A percentile compares a stretch with the other conserved stretches of the same genome.
These are phyloP conservation scores for Leptomonas seymouri DNA, from an alignment of 208 protist species.

Conservation along the genomic window DNA sequence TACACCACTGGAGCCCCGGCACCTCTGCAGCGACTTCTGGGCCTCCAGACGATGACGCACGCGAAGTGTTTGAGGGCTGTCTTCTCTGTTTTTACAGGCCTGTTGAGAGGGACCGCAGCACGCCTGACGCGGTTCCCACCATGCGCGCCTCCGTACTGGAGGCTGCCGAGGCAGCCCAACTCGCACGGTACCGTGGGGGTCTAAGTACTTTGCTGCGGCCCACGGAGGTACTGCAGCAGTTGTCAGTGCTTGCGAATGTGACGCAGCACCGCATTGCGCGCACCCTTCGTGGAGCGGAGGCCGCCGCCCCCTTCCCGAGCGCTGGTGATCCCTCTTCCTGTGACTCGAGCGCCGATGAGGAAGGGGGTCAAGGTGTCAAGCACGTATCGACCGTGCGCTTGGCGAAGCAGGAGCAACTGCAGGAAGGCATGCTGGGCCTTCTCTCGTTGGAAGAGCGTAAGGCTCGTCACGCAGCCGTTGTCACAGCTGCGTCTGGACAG, in stretches of 20 bases:
- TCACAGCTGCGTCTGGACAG: background rate
- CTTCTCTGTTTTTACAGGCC: constrained; percentile 3
- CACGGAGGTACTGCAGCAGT: constrained; percentile 46
- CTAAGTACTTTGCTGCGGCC: constrained; percentile 31
- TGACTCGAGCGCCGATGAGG: background rate
- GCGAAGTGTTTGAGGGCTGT: no score
- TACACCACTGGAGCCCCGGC: background rate
- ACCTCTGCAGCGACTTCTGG: background rate
- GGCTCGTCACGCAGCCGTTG: background rate
- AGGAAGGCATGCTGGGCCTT: constrained; percentile 36
- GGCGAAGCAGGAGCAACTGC: constrained; percentile 12
- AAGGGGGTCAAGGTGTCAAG: no score
- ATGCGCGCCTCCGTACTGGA: constrained; percentile 13
- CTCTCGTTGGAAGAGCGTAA: constrained; percentile 59
- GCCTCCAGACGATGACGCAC: background rate
- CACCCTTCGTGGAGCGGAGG: constrained; percentile 15
- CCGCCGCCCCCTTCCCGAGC: background rate
- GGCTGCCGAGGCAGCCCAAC: constrained; percentile 9
- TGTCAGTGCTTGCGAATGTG: constrained; percentile 51
- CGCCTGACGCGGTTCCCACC: background rate
- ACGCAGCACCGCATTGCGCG: constrained; percentile 44
- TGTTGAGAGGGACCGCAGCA: background rate
- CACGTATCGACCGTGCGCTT: constrained; percentile 1
- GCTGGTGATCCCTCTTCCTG: background rate
- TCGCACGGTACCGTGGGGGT: constrained; percentile 27